These are phyloP conservation scores for Ettlia oleoabundans DNA, from an alignment of 139 green algal species.

Conservation along the genomic window DNA sequence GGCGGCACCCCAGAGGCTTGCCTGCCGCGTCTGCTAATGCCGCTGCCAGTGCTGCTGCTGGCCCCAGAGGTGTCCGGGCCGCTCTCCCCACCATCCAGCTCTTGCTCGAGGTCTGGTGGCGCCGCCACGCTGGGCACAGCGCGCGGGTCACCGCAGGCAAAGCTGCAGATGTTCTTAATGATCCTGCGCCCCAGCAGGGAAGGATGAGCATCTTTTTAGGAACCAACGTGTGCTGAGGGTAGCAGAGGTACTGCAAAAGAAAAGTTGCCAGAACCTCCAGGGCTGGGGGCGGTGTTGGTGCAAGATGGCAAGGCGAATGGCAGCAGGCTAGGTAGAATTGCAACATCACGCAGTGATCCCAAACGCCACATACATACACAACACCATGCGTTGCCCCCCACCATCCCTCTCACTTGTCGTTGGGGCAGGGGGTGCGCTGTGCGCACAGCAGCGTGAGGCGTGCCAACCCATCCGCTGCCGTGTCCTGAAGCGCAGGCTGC, in stretches of 20 bases:
- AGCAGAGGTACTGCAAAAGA: no score
- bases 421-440: constrained; percentile 76
- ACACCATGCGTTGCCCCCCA: no score
- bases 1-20: not conserved
- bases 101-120: constrained; percentile 27
- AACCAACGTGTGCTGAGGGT: no score
- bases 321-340: not conserved
- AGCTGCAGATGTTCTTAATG: constrained; percentile 80
- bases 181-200: constrained; percentile 48
- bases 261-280: no score
- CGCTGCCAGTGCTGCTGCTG: no score
- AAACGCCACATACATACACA: not conserved
- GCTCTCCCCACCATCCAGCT: constrained; percentile 5
- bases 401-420: constrained; percentile 65
- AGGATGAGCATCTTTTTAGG: no score
- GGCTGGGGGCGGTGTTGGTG: no score
- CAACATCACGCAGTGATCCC: not conserved
- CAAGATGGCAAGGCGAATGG: not conserved
- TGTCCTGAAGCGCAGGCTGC: constrained; percentile 65
- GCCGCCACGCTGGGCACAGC: constrained; percentile 51
- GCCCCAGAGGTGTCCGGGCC: no score
- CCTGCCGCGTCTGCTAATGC: constrained; percentile 7
- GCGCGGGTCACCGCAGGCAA: constrained; percentile 74
- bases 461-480: constrained; percentile 72
- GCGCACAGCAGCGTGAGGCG: constrained; percentile 70